Percentiles rank a stretch among this genome's conserved stretches.
Conservation (phyloP, 2,329 filamentous ascomycete genomes). For the Trichothecium sympodiale region DNA sequence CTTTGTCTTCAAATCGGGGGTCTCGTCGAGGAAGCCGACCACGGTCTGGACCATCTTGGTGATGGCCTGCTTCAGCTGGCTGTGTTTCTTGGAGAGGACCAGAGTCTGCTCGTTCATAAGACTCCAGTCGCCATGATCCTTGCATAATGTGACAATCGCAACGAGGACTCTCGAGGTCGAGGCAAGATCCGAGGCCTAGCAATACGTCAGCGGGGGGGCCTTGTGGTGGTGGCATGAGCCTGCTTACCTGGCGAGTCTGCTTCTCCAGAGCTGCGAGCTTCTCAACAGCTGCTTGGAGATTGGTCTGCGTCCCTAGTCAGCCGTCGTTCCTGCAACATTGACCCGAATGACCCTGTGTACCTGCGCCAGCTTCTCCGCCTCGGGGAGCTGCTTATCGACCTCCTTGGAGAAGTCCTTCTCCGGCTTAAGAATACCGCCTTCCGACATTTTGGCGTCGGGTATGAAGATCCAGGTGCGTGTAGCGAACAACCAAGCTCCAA, state of each 20-base stretch:
- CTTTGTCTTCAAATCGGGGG: constrained; percentile 78
- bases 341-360: constrained; percentile 38
- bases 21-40: constrained; percentile 81
- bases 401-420: constrained; percentile 99
- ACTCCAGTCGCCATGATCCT: constrained; percentile 85
- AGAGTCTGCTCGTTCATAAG: constrained; percentile 94
- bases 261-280: constrained; percentile 90
- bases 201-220: constrained; percentile 8
- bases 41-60: constrained; percentile 98
- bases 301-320: constrained; percentile 36
- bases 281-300: constrained; percentile 81
- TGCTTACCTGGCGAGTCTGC: constrained; percentile 80
- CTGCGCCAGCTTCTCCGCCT: constrained; percentile 82
- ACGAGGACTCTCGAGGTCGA: constrained; percentile 86
- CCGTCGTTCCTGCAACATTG: not conserved
- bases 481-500: too few relatives aligned
- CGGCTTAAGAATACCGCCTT: constrained; percentile 66
- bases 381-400: constrained; percentile 80
- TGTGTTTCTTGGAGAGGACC: constrained; percentile 97
- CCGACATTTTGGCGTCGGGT: constrained; percentile 52
- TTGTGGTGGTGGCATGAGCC: constrained; percentile 6
- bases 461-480: not conserved
- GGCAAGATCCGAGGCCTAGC: constrained; percentile 82
- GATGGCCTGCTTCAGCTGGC: constrained; percentile 96
- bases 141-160: constrained; percentile 86